These are phyloP conservation scores for Fonsecaea monophora DNA, from an alignment of 2,329 filamentous ascomycete genomes.

Conservation along the genomic window DNA sequence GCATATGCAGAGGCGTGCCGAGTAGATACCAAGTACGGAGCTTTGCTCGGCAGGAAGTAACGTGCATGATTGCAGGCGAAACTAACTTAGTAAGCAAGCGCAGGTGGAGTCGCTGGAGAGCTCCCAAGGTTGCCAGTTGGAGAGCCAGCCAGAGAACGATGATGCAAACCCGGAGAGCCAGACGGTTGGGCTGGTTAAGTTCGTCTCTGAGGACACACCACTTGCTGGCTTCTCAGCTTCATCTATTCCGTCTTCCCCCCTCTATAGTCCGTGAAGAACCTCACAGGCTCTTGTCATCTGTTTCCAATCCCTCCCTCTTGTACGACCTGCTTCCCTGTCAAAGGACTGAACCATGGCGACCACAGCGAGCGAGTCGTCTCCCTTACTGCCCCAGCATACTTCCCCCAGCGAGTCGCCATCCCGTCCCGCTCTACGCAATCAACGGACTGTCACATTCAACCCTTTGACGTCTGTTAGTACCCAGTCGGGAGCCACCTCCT, in stretches of 20 bases:
- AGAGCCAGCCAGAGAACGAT: constrained; percentile 39
- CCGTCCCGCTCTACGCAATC: constrained; percentile 45
- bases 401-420: constrained; percentile 38
- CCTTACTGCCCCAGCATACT: constrained; percentile 50
- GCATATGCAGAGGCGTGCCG: not conserved
- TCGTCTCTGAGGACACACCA: constrained; percentile 11
- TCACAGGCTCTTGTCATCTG: not conserved
- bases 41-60: not conserved
- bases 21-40: not conserved
- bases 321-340: constrained; percentile 1
- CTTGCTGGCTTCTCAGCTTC: not conserved
- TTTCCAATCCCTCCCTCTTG: constrained; percentile 2
- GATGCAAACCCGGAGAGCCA: constrained; percentile 45
- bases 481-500: constrained; percentile 50
- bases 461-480: constrained; percentile 55
- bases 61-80: not conserved
- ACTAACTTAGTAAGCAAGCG: constrained; percentile 12
- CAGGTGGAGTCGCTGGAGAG: constrained; percentile 8
- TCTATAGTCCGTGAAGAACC: not conserved
- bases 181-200: not conserved
- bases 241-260: not conserved
- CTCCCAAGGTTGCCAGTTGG: not conserved
- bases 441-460: constrained; percentile 57
- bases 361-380: constrained; percentile 49
- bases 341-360: constrained; percentile 41